These are phyloP conservation scores for Diaporthe vaccinii DNA, from an alignment of 2,329 filamentous ascomycete genomes.

Conservation along the genomic window DNA sequence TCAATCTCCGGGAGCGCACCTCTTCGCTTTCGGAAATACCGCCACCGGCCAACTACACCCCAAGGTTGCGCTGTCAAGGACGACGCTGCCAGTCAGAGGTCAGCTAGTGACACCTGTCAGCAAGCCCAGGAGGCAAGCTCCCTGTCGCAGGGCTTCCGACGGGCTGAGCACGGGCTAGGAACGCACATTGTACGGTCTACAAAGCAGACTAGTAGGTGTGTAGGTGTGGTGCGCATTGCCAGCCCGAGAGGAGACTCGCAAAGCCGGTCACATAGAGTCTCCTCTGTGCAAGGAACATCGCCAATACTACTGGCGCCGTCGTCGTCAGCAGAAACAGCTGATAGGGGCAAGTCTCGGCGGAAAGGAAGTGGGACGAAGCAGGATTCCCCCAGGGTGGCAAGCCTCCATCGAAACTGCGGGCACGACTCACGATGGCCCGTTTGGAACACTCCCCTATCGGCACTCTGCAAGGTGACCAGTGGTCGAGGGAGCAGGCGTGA, in stretches of 20 bases:
- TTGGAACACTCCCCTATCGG: constrained; percentile 9
- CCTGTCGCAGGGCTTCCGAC: constrained; percentile 27
- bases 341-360: constrained; percentile 1
- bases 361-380: constrained; percentile 9
- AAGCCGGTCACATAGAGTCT: constrained; percentile 27
- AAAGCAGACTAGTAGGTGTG: constrained; percentile 13
- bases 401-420: constrained; percentile 30
- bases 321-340: constrained; percentile 34
- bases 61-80: constrained; percentile 20
- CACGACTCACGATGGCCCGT: constrained; percentile 25
- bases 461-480: constrained; percentile 21
- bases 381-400: constrained; percentile 12
- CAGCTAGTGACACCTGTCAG: constrained; percentile 33
- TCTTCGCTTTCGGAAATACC: constrained; percentile 24
- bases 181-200: constrained; percentile 17
- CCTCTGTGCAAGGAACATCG: constrained; percentile 17
- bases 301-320: constrained; percentile 6
- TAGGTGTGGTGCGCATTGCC: constrained; percentile 13
- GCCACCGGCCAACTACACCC: constrained; percentile 16
- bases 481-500: constrained; percentile 9
- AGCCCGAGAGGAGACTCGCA: background rate
- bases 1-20: constrained; percentile 21
- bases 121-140: constrained; percentile 4
- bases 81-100: constrained; percentile 9
- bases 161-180: constrained; percentile 11